Evolutionary conservation across 2,329 filamentous ascomycete genomes (phyloP), one percentile per base, ranked within the genome.

Genomic region (Trichoderma guizhouense): DNA sequence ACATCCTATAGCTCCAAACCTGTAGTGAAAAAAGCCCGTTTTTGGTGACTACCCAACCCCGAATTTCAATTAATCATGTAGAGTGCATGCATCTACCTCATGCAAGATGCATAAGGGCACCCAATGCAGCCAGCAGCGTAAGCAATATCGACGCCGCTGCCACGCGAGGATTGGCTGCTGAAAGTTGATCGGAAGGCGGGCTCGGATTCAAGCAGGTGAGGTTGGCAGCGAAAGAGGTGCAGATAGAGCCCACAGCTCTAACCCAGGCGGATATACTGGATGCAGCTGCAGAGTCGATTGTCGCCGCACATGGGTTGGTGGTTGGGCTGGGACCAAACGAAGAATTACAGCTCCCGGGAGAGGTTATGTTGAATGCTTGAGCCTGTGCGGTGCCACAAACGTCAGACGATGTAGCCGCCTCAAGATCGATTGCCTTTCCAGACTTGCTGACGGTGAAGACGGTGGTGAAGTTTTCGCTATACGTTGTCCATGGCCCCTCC

Each of bases 401-500:
- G 43, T 34, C 62, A 51, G 62, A 30, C 15, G 62, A 65, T 24
- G 62, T 65, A 18, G 39, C 62, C 28, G 28, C 62, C 43, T 51
- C 39, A 15, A 65, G 15, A 51, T 65, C 62, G 7, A 26, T 14
- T 53, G 26, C n/a, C 26, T 53, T n/a, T 32, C 62, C 62, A 18
- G 62, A 65, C 43, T 65, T 53, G 62, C 62, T 65, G n/a, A 53
- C 43, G 26, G 43, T 53, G 34, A 69, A 58, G n/a, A 60, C 34
- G 51, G 65, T 69, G 34, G 32, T 43, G 51, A 57, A 51, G 43
- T 21, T 65, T 34, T 63, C 61, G 61, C 61, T 30, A 18, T 26
- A 18, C 34, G 12, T 28, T 28, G 26, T 28, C 26, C 26, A 28
- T 28, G 26, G 26, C 26, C 26, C 26, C 26, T 28, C 26, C 26